phyloP scores from a whole-genome alignment of 2,329 filamentous ascomycete species.

The Fusarium ramigenum region DNA sequence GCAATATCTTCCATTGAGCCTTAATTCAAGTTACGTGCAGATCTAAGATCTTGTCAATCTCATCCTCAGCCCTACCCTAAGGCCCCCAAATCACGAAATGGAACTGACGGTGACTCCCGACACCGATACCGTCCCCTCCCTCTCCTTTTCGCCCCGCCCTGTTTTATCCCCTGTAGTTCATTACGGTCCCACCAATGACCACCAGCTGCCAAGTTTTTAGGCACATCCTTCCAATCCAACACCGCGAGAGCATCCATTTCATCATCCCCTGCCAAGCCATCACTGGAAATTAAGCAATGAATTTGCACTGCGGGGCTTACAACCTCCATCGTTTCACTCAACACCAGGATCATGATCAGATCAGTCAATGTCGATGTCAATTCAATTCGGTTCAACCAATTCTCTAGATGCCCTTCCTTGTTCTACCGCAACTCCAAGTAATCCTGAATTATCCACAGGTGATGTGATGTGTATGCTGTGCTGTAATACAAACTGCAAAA shows the following conservation, averaged over 20 bases:
- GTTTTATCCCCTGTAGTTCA: neutral
- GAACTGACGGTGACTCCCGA: too few species aligned
- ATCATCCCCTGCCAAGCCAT: constrained; percentile 7
- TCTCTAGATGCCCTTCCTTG: neutral
- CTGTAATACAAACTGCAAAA: constrained; percentile 6
- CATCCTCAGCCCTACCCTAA: constrained; percentile 2
- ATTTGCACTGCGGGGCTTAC: neutral
- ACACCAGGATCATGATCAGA: neutral
- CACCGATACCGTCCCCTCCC: neutral
- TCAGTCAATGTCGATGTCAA: neutral
- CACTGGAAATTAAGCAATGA: constrained; percentile 17
- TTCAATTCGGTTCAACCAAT: neutral
- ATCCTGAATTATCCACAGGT: constrained; percentile 4
- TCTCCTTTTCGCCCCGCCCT: neutral
- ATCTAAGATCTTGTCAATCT: neutral
- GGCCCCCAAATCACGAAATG: neutral
- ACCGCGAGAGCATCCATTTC: neutral
- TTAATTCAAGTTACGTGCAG: too few species aligned
- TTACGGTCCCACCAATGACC: constrained; percentile 7
- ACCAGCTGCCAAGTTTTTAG: neutral
- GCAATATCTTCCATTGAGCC: neutral
- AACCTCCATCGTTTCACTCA: neutral
- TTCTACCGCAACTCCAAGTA: constrained; percentile 21
- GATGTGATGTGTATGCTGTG: neutral
- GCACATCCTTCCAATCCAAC: neutral